These are phyloP conservation scores for Hortiboletus flavorubellus DNA, from an alignment of 768 basidiomycete genomes.

Conservation along the genomic window DNA sequence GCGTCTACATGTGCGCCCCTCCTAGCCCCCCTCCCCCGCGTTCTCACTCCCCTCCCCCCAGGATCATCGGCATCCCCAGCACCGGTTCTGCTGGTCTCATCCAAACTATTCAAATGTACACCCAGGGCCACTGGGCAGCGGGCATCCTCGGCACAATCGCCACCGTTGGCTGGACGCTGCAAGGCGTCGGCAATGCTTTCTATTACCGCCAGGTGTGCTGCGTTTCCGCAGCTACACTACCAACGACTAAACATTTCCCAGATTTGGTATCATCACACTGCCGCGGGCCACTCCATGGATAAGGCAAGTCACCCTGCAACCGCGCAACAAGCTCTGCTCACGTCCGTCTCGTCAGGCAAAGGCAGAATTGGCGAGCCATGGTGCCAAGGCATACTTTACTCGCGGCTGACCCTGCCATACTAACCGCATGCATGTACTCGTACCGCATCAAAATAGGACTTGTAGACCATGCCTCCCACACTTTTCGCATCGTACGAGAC, in stretches of 20 bases:
- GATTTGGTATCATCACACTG: slow-evolving; percentile 77
- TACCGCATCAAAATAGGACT: slow-evolving; percentile 4
- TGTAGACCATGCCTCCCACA: background rate
- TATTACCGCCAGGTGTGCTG: slow-evolving; percentile 71
- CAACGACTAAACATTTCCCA: slow-evolving; percentile 26
- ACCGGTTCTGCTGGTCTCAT: slow-evolving; percentile 96
- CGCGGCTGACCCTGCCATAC: slow-evolving; percentile 51
- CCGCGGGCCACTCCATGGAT: slow-evolving; percentile 84
- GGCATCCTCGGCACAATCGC: slow-evolving; percentile 79
- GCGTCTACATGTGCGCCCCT: slow-evolving; percentile 76
- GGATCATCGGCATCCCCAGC: slow-evolving; percentile 93
- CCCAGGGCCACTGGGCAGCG: slow-evolving; percentile 66
- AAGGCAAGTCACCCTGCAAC: slow-evolving; percentile 49
- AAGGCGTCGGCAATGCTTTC: slow-evolving; percentile 76
- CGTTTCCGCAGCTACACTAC: slow-evolving; percentile 12
- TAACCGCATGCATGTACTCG: slow-evolving; percentile 19
- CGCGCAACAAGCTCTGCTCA: slow-evolving; percentile 3
- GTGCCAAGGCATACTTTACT: slow-evolving; percentile 85
- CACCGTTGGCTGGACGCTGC: slow-evolving; percentile 83
- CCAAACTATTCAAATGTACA: slow-evolving; percentile 83
- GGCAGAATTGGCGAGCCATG: slow-evolving; percentile 75
- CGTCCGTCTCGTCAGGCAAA: slow-evolving; percentile 56
- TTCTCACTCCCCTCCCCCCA: slow-evolving; percentile 35
- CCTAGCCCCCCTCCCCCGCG: background rate
- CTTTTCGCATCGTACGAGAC: background rate